These are phyloP conservation scores for Ophiostoma himal-ulmi DNA, from an alignment of 2,329 filamentous ascomycete genomes.

Conservation along the genomic window DNA sequence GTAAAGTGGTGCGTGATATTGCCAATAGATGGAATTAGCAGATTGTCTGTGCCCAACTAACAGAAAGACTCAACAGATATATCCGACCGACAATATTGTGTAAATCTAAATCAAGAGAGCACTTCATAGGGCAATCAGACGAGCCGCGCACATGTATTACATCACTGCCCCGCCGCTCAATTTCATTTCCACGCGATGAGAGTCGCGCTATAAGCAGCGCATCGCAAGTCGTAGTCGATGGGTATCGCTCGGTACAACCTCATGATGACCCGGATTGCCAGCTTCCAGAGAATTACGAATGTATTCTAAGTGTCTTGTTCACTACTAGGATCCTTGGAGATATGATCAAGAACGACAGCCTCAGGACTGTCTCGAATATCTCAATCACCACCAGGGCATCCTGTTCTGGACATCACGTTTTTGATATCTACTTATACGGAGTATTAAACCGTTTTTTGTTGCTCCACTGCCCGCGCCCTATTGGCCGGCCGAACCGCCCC, in stretches of 20 bases:
- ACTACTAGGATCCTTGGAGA: not conserved
- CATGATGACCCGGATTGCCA: not conserved
- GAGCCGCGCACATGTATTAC: not conserved
- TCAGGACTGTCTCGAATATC: not conserved
- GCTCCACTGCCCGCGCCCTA: not conserved
- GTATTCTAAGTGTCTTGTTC: not conserved
- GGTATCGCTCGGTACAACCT: not conserved
- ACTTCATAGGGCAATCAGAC: not conserved
- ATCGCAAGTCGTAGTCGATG: no score
- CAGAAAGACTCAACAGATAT: not conserved
- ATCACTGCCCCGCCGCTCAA: not conserved
- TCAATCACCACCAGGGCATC: not conserved
- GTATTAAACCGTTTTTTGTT: not conserved
- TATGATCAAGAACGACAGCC: not conserved
- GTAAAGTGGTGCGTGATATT: not conserved
- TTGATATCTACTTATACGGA: not conserved
- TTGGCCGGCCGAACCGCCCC: slow-evolving; percentile 9
- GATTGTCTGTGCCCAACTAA: not conserved
- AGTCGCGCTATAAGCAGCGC: not conserved
- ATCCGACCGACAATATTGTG: slow-evolving; percentile 1
- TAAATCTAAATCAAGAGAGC: not conserved
- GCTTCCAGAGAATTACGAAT: not conserved
- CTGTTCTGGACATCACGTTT: not conserved
- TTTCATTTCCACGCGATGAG: not conserved
- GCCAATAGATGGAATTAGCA: not conserved